A percentile compares a stretch with the other conserved stretches of the same genome.
Evolutionary conservation across 1,139 yeast species (phyloP).

Genomic region (Kodamaea suecica): DNA sequence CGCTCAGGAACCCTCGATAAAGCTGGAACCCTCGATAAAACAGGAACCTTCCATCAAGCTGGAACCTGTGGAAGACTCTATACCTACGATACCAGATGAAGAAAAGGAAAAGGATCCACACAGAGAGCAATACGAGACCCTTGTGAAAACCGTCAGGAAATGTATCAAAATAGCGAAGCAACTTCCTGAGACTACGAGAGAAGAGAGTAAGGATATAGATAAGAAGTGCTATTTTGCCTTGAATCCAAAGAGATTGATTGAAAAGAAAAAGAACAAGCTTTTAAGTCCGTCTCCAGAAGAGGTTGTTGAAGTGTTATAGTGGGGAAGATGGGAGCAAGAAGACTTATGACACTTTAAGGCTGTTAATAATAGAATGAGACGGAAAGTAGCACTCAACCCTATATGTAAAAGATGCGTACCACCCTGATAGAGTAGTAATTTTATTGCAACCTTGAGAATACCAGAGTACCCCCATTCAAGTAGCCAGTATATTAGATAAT

Average conservation of each 20-base stretch:
- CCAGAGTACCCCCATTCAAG: too few relatives aligned
- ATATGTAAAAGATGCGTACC: too few relatives aligned
- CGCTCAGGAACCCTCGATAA: slow-evolving; percentile 1
- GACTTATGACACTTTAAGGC: too few relatives aligned
- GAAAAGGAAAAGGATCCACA: slow-evolving; percentile 8
- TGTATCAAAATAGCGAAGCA: slow-evolving; percentile 50
- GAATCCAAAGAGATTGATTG: slow-evolving; percentile 53
- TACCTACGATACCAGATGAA: slow-evolving; percentile 8
- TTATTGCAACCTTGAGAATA: too few relatives aligned
- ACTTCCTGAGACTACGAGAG: slow-evolving; percentile 47
- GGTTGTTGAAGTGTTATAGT: too few relatives aligned
- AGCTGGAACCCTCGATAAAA: not conserved
- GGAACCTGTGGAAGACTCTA: not conserved
- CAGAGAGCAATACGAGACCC: slow-evolving; percentile 36
- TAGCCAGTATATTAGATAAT: too few relatives aligned
- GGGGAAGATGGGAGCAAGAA: too few relatives aligned
- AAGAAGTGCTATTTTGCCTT: slow-evolving; percentile 60
- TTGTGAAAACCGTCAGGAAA: slow-evolving; percentile 43
- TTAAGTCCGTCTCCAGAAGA: not conserved
- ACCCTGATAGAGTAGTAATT: too few relatives aligned
- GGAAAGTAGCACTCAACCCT: too few relatives aligned
- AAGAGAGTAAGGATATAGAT: slow-evolving; percentile 61
- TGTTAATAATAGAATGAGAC: too few relatives aligned
- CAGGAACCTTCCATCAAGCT: slow-evolving; percentile 2
- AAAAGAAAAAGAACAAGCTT: slow-evolving; percentile 34